These are phyloP conservation scores for Penicillium flavigenum DNA, from an alignment of 495 filamentous ascomycete genomes.

Conservation along the genomic window DNA sequence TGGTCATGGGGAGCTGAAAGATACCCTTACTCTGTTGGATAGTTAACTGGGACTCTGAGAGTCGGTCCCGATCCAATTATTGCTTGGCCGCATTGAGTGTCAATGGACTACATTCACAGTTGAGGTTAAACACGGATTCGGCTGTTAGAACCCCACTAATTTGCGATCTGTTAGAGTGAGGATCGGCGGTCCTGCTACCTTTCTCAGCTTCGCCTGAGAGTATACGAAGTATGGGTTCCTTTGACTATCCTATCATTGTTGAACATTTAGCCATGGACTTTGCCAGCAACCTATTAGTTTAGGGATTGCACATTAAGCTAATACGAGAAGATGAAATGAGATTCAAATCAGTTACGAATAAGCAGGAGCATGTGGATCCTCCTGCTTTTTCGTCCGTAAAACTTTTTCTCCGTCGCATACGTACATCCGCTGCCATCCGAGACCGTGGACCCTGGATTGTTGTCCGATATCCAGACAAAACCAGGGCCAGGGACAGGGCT, in stretches of 20 bases:
- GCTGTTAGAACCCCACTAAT: neutral
- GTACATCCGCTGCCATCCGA: conserved; percentile 9
- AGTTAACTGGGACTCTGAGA: too few species aligned
- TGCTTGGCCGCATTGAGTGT: too few species aligned
- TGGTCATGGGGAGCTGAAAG: too few species aligned
- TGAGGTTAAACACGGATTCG: too few species aligned
- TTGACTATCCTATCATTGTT: too few species aligned
- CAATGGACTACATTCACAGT: too few species aligned
- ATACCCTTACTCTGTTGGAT: too few species aligned
- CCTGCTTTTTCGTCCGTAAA: neutral
- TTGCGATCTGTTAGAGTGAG: neutral
- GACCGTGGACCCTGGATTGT: neutral
- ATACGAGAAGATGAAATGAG: neutral
- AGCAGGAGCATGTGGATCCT: conserved; percentile 1
- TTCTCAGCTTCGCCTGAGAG: neutral
- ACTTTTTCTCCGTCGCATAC: neutral
- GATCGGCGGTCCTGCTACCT: neutral
- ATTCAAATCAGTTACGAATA: neutral
- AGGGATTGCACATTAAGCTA: neutral
- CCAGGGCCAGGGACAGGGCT: neutral
- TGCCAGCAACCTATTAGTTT: neutral
- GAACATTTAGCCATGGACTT: neutral
- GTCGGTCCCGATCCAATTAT: too few species aligned
- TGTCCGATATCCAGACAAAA: neutral
- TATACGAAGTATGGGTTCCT: neutral